Percentiles rank a stretch among this genome's conserved stretches.
Conservation (phyloP, 345 rosid genomes). For the Gossypium longicalyx region DNA sequence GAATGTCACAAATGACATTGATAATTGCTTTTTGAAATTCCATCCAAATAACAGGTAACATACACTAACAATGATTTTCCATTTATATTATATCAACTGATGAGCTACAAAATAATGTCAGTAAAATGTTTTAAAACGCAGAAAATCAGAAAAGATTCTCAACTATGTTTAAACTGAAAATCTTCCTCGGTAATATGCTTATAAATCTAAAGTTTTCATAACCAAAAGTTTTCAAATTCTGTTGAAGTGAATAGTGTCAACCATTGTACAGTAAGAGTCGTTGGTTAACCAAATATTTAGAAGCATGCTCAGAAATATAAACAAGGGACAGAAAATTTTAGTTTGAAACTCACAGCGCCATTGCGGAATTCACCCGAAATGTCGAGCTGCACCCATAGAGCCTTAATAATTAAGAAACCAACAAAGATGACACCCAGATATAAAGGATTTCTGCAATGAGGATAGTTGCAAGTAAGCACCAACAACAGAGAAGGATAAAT, state of each 20-base stretch:
- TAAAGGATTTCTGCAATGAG: slow-evolving; percentile 78
- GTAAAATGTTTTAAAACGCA: not conserved
- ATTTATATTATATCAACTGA: too few relatives aligned
- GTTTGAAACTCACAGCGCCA: slow-evolving; percentile 69
- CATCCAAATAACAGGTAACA: not conserved
- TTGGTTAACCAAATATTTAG: not conserved
- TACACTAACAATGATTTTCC: not conserved
- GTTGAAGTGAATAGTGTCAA: not conserved
- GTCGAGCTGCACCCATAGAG: slow-evolving; percentile 94
- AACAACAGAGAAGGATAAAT: slow-evolving; percentile 6
- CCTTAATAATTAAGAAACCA: slow-evolving; percentile 66
- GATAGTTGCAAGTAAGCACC: slow-evolving; percentile 11
- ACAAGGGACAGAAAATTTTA: not conserved
- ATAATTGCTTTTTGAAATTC: not conserved
- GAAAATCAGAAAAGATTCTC: not conserved
- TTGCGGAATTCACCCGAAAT: slow-evolving; percentile 75
- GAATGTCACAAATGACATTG: not conserved
- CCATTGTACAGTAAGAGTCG: not conserved
- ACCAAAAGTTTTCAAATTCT: not conserved
- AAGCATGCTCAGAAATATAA: not conserved
- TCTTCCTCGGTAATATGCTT: not conserved
- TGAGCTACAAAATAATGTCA: not conserved
- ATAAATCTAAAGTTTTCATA: not conserved
- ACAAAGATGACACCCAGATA: slow-evolving; percentile 69
- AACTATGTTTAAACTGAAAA: not conserved